phyloP scores from a whole-genome alignment of 2,329 filamentous ascomycete genomes.

The Aureobasidium leucospermi region DNA sequence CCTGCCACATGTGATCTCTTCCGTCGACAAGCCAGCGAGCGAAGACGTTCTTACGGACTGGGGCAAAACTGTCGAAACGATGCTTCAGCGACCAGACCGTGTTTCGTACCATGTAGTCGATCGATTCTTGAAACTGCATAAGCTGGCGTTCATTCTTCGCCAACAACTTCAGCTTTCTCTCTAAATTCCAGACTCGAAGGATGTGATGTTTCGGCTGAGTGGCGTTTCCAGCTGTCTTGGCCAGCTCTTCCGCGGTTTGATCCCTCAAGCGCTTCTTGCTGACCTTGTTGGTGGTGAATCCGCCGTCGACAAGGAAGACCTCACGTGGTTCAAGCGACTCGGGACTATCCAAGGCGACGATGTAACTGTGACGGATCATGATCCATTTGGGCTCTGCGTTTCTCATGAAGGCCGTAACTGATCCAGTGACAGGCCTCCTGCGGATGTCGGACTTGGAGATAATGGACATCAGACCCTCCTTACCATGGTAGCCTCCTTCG shows the following conservation, averaged over 20 bases:
- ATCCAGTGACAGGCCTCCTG: slow-evolving; percentile 10
- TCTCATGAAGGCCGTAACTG: slow-evolving; percentile 5
- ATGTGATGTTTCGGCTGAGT: slow-evolving; percentile 68
- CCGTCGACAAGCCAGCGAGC: slow-evolving; percentile 96
- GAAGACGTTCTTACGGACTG: slow-evolving; percentile 76
- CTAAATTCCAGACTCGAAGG: slow-evolving; percentile 80
- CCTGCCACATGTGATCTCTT: slow-evolving; percentile 99
- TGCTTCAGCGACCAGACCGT: slow-evolving; percentile 79
- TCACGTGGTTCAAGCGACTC: slow-evolving; percentile 99
- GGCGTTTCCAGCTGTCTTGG: slow-evolving; percentile 55
- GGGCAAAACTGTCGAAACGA: slow-evolving; percentile 88
- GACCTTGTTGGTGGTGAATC: slow-evolving; percentile 69
- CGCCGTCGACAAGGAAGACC: slow-evolving; percentile 90
- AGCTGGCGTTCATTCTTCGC: slow-evolving; percentile 85
- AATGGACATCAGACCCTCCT: slow-evolving; percentile 90
- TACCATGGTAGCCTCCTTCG: slow-evolving; percentile 94
- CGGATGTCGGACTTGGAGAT: slow-evolving; percentile 65
- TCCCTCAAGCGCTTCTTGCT: slow-evolving; percentile 49
- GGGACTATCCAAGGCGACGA: slow-evolving; percentile 96
- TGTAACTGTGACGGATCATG: slow-evolving; percentile 91
- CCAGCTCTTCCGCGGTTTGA: slow-evolving; percentile 53
- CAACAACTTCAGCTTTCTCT: slow-evolving; percentile 84
- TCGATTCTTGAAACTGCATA: slow-evolving; percentile 88
- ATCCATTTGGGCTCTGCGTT: slow-evolving; percentile 96
- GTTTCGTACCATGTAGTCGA: slow-evolving; percentile 73